phyloP scores from a whole-genome alignment of 2,329 filamentous ascomycete genomes.

The Rachicladosporium sp. region DNA sequence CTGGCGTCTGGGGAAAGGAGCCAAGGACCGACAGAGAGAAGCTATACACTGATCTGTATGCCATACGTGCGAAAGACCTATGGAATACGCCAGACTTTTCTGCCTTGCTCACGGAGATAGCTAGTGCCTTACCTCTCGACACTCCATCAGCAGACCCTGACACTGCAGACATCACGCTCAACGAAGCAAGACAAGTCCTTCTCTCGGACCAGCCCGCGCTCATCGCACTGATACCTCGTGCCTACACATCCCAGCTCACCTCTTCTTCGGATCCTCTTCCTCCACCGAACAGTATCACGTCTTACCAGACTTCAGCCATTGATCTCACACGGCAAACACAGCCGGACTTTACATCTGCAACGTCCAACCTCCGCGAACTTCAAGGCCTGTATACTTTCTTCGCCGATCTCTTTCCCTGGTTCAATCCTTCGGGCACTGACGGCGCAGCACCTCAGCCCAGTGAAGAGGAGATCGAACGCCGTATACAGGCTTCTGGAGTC shows the following conservation, averaged over 20 bases:
- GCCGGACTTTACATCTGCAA: conserved; percentile 3
- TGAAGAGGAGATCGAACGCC: conserved; percentile 16
- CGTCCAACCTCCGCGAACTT: conserved; percentile 16
- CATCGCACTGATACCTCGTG: conserved; percentile 55
- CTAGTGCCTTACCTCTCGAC: conserved; percentile 37
- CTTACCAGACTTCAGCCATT: conserved; percentile 10
- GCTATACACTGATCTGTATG: conserved; percentile 64
- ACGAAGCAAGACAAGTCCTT: conserved; percentile 64
- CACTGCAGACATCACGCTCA: conserved; percentile 31
- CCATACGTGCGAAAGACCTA: conserved; percentile 62
- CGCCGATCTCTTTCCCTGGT: conserved; percentile 19
- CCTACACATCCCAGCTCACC: conserved; percentile 50
- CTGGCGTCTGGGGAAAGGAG: conserved; percentile 68
- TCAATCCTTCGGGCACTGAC: conserved; percentile 8
- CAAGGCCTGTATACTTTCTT: conserved; percentile 19
- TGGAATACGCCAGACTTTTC: conserved; percentile 72
- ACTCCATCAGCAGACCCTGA: conserved; percentile 30
- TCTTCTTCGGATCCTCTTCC: conserved; percentile 77
- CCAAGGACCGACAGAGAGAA: conserved; percentile 53
- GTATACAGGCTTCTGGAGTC: conserved; percentile 17
- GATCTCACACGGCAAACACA: background rate
- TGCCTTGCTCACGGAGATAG: conserved; percentile 56
- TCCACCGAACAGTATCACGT: conserved; percentile 39
- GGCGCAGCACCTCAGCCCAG: conserved; percentile 9
- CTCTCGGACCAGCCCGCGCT: conserved; percentile 63